Percentiles rank a stretch among this genome's conserved stretches.
Evolutionary conservation across 345 rosid genomes (phyloP).

Genomic region (Citrus unshiu): DNA sequence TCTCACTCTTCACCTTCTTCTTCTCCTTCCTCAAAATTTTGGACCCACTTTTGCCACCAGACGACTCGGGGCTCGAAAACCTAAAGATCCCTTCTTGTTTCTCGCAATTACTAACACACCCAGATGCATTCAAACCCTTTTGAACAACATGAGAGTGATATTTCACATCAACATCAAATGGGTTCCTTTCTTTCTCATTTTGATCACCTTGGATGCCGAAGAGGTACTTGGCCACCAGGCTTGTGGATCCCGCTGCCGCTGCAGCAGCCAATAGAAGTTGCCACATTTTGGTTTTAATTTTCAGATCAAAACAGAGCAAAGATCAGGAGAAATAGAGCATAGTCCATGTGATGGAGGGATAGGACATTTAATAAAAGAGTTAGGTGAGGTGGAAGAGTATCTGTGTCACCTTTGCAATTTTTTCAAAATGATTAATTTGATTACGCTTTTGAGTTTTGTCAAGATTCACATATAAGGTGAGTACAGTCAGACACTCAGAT

Average conservation of each 20-base stretch:
- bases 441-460: neutral
- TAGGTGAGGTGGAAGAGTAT: neutral
- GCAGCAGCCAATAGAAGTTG: conserved; percentile 70
- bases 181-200: conserved; percentile 3
- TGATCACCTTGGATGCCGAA: conserved; percentile 13
- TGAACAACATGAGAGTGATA: conserved; percentile 12
- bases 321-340: neutral
- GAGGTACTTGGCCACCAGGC: conserved; percentile 56
- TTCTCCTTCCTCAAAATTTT: conserved; percentile 28
- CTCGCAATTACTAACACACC: conserved; percentile 25
- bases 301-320: neutral
- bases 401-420: neutral
- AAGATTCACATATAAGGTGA: neutral
- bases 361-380: neutral
- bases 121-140: conserved; percentile 20
- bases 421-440: neutral
- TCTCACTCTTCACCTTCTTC: conserved; percentile 16
- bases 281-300: conserved; percentile 48
- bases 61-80: conserved; percentile 66
- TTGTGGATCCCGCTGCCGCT: conserved; percentile 68
- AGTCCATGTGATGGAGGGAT: neutral
- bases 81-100: conserved; percentile 52
- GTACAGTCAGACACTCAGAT: conserved; percentile 39
- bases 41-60: conserved; percentile 17
- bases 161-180: conserved; percentile 7